Percentiles rank a stretch among this genome's conserved stretches.
These are phyloP conservation scores for Pleurotus citrinopileatus DNA, from an alignment of 768 basidiomycete genomes.

Conservation along the genomic window DNA sequence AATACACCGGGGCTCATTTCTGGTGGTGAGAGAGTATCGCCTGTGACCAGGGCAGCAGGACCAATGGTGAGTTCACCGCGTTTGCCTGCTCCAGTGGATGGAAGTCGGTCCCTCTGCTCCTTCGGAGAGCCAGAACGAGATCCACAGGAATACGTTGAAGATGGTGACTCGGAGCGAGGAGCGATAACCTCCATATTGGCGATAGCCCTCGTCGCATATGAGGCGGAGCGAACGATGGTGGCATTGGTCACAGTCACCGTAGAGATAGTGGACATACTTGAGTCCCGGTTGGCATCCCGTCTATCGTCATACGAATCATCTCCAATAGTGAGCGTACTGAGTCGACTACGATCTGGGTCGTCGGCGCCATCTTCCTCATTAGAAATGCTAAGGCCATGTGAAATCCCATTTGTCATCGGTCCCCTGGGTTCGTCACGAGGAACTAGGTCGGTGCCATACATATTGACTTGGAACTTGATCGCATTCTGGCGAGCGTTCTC, in stretches of 20 bases:
- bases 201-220: conserved; percentile 46
- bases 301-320: conserved; percentile 15
- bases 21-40: neutral
- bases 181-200: conserved; percentile 41
- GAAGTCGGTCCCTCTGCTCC: conserved; percentile 15
- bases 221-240: conserved; percentile 43
- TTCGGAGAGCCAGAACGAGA: conserved; percentile 4
- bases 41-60: neutral
- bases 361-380: conserved; percentile 2
- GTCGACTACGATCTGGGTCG: conserved; percentile 8
- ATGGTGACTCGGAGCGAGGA: conserved; percentile 15
- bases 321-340: conserved; percentile 5
- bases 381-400: neutral
- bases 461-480: conserved; percentile 7
- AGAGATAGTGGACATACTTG: conserved; percentile 42
- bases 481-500: neutral
- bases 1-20: neutral
- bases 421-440: neutral
- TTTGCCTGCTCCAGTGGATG: conserved; percentile 12
- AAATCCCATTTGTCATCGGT: conserved; percentile 9
- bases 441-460: conserved; percentile 1
- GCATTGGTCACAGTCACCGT: conserved; percentile 38
- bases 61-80: conserved; percentile 1
- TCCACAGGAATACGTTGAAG: neutral
- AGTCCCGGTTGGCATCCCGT: conserved; percentile 35